Base-by-base conservation (phyloP, 2,329 filamentous ascomycete genomes). In the Fusarium oxysporum region DNA sequence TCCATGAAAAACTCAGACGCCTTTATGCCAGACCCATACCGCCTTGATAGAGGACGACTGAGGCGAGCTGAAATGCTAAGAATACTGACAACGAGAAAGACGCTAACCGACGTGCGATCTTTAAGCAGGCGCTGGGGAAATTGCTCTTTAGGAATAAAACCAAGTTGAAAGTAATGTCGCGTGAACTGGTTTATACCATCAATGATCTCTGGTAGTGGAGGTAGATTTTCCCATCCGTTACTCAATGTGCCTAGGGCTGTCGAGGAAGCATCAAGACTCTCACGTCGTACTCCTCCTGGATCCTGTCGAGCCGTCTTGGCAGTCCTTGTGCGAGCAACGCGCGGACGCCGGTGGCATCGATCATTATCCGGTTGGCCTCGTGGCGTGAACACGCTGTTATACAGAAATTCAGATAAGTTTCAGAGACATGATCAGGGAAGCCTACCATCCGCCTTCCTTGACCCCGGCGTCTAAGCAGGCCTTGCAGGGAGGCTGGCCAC, bases 41-140 rank as follows among this genome's bases (percentile, higher is more conserved):
- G 81, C n/a, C 80, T 77, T 48, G 84, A 82, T 35, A 90, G 78
- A 37, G 83, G 79, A 5, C 86, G 84, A 35, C 86, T 89, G 71
- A 89, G 84, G 28, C 88, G 84, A 6, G 87, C 87, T 8, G 88
- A 89, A 59, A 90, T 84, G 73, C 87, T 87, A 35, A 90, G 84
- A 55, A 90, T 86, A 65, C 85, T 83, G 16, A 89, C 81, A 25
- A 90, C 80, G 30, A 90, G 82, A 65, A 90, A 90, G 25, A 86
- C 81, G 77, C 85, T 88, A 71, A 88, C 81, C n/a, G 85, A 85
- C 19, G 81, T 81, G 33, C 83, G 81, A 60, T 88, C 83, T 8
- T 82, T 82, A 43, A 80, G 82, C n/a, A 90, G 80, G 11, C 82
- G 82, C 30, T 84, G 80, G 2, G 83, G 81, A 58, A 90, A 89